Percentiles rank a stretch among this genome's conserved stretches.
Evolutionary conservation across 164 flowering plant species (phyloP).

Genomic region (Taxillus chinensis): DNA sequence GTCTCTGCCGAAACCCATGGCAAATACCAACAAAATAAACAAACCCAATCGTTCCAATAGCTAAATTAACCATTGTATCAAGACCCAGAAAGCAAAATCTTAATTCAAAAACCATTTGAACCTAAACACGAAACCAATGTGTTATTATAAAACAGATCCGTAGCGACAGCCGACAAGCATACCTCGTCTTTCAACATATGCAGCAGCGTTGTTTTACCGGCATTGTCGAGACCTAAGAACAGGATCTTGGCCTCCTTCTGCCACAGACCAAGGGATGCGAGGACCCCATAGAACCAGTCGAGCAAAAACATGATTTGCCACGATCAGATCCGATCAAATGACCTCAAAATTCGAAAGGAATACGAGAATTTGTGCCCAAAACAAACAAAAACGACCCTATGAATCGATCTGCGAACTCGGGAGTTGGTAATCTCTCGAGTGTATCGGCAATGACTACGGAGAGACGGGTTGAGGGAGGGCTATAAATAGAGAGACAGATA

Average conservation of each 20-base stretch:
- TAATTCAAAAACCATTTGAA: too few species aligned
- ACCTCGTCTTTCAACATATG: slow-evolving; percentile 36
- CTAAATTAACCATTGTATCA: too few species aligned
- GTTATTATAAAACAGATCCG: too few species aligned
- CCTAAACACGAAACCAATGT: too few species aligned
- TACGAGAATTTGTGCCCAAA: neutral
- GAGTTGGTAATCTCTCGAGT: neutral
- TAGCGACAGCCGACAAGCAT: neutral
- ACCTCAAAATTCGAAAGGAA: neutral
- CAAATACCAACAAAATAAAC: neutral
- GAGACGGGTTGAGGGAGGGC: too few species aligned
- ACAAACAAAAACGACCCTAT: neutral
- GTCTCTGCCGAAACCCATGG: slow-evolving; percentile 22
- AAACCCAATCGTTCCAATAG: neutral
- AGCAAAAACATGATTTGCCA: slow-evolving; percentile 30
- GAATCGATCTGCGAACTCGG: neutral
- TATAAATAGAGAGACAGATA: too few species aligned
- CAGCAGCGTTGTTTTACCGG: slow-evolving; percentile 30
- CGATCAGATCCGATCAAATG: neutral
- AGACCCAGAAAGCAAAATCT: too few species aligned
- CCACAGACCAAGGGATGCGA: slow-evolving; percentile 29
- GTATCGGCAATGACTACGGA: too few species aligned
- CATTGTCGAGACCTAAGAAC: slow-evolving; percentile 31
- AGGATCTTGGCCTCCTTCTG: slow-evolving; percentile 35
- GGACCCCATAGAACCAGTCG: slow-evolving; percentile 43